Evolutionary conservation across 257 asterid species (phyloP).

Genomic region (Euphrasia confusa): DNA sequence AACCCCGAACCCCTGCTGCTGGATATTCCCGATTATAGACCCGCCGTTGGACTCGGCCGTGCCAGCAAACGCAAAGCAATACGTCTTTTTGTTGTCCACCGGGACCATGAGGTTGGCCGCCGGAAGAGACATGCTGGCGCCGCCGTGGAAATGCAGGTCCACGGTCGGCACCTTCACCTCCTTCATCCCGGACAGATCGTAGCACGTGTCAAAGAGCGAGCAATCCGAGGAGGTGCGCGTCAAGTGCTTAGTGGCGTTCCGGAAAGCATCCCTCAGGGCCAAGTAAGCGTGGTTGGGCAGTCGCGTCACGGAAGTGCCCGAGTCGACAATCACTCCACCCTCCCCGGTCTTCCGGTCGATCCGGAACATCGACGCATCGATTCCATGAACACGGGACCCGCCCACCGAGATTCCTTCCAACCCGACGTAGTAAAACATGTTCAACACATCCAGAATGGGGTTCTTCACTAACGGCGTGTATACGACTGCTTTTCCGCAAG

Average conservation of each 20-base stretch:
- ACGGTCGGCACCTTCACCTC: slow-evolving; percentile 91
- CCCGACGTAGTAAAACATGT: slow-evolving; percentile 79
- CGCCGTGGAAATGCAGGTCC: slow-evolving; percentile 71
- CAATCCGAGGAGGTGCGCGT: slow-evolving; percentile 43
- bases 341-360: slow-evolving; percentile 43
- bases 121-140: slow-evolving; percentile 79
- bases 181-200: slow-evolving; percentile 23
- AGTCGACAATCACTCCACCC: slow-evolving; percentile 84
- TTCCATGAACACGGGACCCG: slow-evolving; percentile 51
- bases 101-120: slow-evolving; percentile 85
- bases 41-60: no score
- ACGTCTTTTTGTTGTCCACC: slow-evolving; percentile 65
- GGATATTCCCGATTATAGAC: neutral
- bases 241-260: slow-evolving; percentile 44
- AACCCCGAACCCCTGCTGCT: neutral
- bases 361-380: slow-evolving; percentile 51
- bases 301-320: slow-evolving; percentile 90
- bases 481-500: slow-evolving; percentile 43
- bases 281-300: slow-evolving; percentile 71
- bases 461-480: slow-evolving; percentile 66
- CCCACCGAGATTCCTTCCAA: slow-evolving; percentile 76
- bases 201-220: slow-evolving; percentile 85
- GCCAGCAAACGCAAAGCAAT: neutral
- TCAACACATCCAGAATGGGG: slow-evolving; percentile 43
- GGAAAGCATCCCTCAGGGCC: slow-evolving; percentile 64